Base-by-base conservation (phyloP, 129 eudicot species). In the Erigeron canadensis region DNA sequence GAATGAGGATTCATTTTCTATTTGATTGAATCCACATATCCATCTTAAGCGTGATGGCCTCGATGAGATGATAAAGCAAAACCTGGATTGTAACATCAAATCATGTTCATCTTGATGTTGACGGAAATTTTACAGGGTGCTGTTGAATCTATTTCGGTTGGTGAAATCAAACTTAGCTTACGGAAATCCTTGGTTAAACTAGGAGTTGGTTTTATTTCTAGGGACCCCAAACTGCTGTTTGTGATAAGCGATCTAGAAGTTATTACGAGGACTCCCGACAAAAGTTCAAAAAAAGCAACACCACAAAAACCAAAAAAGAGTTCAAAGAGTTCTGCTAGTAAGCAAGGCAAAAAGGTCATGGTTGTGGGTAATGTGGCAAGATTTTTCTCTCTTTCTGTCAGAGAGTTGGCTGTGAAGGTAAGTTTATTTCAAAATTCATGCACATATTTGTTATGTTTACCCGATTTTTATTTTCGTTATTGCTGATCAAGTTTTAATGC, bases 101-200 rank as follows among this genome's bases (percentile, higher is more conserved):
- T 50, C 47, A 16, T 80, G 67, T 63, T 61, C 74, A 63, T 81
- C 80, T 79, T 69, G 47, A 73, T 69, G 75, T 46, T 60, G 38
- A 66, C 60, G 76, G 69, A 70, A 67, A 59, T 63, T 28, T 72
- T 80, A 68, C 96, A 92, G 98, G 98, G 98, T 60, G 72, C 89
- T 69, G 61, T 92, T 77, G 98, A 92, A 78, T 86, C 89, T 47
- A 54, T 92, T 75, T 86, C 91, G 28, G 79, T 92, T 80, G 96
- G 98, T 70, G 96, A 92, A 86, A 81, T 92, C 76, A 92, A 95
- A 81, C 83, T 92, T 74, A 83, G 98, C 79, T 60, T 92, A 60
- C 83, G 84, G 78, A 89, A 89, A 68, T 86, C 95, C 67, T 81
- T 92, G 89, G 89, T 81, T 70, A 86, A 82, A 59, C 82, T 81